Conservation (phyloP, 192 early-diverging fungal species). For the Backusella tarrabulga region DNA sequence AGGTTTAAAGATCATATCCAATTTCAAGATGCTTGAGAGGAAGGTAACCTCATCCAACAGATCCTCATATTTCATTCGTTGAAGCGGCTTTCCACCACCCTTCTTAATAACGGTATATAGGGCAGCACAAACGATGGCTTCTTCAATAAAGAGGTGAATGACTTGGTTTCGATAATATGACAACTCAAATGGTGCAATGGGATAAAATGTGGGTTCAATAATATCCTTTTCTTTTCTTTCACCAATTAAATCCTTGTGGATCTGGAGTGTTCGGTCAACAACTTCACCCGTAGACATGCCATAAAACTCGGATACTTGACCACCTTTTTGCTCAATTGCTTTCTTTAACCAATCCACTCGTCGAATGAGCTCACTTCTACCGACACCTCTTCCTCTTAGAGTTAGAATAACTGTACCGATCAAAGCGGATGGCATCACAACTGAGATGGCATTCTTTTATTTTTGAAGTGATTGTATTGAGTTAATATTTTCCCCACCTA, state of each 20-base stretch:
- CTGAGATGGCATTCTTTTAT: constrained; percentile 63
- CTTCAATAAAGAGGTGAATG: constrained; percentile 52
- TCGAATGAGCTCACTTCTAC: constrained; percentile 66
- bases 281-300: constrained; percentile 66
- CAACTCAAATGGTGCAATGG: constrained; percentile 77
- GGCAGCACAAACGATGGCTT: constrained; percentile 73
- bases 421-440: constrained; percentile 84
- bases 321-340: constrained; percentile 66
- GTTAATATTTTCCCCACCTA: background rate
- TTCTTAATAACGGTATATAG: constrained; percentile 78
- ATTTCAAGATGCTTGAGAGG: constrained; percentile 71
- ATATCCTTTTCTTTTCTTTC: constrained; percentile 70
- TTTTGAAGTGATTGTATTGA: background rate
- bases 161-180: constrained; percentile 85
- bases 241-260: constrained; percentile 75
- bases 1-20: constrained; percentile 79
- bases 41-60: constrained; percentile 70
- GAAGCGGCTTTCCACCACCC: constrained; percentile 68
- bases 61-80: constrained; percentile 53
- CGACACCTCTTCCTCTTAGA: constrained; percentile 72
- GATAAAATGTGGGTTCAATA: constrained; percentile 82
- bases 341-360: constrained; percentile 72
- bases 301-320: constrained; percentile 77
- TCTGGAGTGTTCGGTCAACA: constrained; percentile 70
- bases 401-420: constrained; percentile 81